These are phyloP conservation scores for Zygoascus bituminiphila DNA, from an alignment of 805 yeast species.

Conservation along the genomic window DNA sequence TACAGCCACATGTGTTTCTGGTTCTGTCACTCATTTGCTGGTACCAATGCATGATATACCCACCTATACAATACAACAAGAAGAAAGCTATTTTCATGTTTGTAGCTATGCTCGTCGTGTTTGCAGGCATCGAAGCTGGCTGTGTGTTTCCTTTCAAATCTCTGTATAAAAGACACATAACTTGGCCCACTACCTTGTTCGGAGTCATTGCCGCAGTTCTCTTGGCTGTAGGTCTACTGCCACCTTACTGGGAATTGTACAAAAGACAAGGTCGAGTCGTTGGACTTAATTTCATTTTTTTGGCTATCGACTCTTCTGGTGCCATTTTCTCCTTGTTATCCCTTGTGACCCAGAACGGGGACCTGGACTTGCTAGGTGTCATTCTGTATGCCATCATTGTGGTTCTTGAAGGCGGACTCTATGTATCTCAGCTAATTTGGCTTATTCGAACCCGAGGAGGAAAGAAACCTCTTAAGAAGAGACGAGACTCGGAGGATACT, in stretches of 20 bases:
- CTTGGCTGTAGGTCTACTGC: slow-evolving; percentile 69
- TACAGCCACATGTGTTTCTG: slow-evolving; percentile 84
- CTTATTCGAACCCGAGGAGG: slow-evolving; percentile 28
- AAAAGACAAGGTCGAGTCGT: slow-evolving; percentile 77
- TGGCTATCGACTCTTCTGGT: slow-evolving; percentile 69
- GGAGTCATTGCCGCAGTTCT: slow-evolving; percentile 75
- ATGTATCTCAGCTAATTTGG: slow-evolving; percentile 67
- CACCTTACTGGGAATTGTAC: slow-evolving; percentile 80
- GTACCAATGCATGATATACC: slow-evolving; percentile 62
- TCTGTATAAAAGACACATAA: slow-evolving; percentile 37
- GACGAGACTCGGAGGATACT: background rate
- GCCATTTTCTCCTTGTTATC: slow-evolving; percentile 71
- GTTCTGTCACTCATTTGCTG: slow-evolving; percentile 59
- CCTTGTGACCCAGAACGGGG: slow-evolving; percentile 44
- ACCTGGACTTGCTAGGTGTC: slow-evolving; percentile 71
- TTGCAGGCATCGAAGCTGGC: slow-evolving; percentile 60
- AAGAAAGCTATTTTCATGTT: slow-evolving; percentile 32
- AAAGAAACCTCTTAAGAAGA: slow-evolving; percentile 6
- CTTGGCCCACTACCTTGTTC: slow-evolving; percentile 74
- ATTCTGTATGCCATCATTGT: slow-evolving; percentile 68
- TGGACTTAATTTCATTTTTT: slow-evolving; percentile 79
- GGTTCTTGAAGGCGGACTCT: slow-evolving; percentile 68
- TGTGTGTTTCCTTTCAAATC: slow-evolving; percentile 63
- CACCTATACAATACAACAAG: slow-evolving; percentile 41
- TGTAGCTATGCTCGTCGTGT: slow-evolving; percentile 33